phyloP scores from a whole-genome alignment of 495 filamentous ascomycete genomes.

The Penicillium subrubescens region DNA sequence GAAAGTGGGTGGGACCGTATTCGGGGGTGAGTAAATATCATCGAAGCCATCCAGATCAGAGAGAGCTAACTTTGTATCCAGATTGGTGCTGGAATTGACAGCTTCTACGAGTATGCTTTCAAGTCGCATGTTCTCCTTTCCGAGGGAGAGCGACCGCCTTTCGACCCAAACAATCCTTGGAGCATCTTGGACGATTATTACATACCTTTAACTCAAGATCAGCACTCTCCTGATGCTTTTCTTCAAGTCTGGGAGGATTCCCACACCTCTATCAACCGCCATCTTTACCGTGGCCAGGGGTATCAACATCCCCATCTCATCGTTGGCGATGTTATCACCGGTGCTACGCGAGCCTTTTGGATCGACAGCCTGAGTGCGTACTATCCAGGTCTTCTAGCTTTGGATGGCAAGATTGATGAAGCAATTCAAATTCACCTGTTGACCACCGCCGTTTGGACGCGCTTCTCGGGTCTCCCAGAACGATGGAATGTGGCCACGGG shows the following conservation, averaged over 20 bases:
- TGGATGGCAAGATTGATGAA: slow-evolving; percentile 87
- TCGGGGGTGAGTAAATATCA: slow-evolving; percentile 58
- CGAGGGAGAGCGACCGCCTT: slow-evolving; percentile 47
- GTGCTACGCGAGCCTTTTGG: slow-evolving; percentile 82
- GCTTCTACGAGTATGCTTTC: slow-evolving; percentile 97
- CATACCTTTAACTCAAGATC: slow-evolving; percentile 58
- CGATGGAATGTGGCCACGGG: slow-evolving; percentile 89
- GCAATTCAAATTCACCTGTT: slow-evolving; percentile 86
- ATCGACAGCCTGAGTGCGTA: slow-evolving; percentile 94
- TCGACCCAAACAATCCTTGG: slow-evolving; percentile 41
- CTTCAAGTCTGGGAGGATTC: slow-evolving; percentile 83
- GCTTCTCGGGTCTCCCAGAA: slow-evolving; percentile 90
- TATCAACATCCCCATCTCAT: slow-evolving; percentile 90
- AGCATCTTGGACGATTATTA: slow-evolving; percentile 47
- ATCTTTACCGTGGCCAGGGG: slow-evolving; percentile 64
- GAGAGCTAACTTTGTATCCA: slow-evolving; percentile 22
- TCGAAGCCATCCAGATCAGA: background rate
- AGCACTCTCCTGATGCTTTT: slow-evolving; percentile 76
- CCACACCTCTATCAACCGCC: slow-evolving; percentile 81
- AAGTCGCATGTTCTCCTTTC: slow-evolving; percentile 91
- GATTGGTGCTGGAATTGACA: slow-evolving; percentile 94
- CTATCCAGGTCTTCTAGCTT: slow-evolving; percentile 86
- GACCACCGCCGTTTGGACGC: slow-evolving; percentile 89
- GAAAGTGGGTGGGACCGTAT: slow-evolving; percentile 84
- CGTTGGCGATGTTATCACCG: slow-evolving; percentile 85